These are phyloP conservation scores for Fusarium virguliforme DNA, from an alignment of 2,329 filamentous ascomycete species.

Conservation along the genomic window DNA sequence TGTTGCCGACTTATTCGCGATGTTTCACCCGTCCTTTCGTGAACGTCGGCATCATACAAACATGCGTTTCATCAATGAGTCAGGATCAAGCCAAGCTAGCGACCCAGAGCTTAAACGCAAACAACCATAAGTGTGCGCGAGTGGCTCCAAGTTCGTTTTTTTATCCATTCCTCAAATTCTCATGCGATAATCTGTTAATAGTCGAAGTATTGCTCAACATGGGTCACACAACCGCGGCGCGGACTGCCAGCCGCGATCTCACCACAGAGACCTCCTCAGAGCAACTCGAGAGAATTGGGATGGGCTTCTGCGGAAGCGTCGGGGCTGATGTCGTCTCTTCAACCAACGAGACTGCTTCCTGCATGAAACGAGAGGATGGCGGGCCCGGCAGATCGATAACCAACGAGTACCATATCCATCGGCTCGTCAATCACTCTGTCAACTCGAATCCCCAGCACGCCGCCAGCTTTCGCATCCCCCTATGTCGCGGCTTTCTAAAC, in stretches of 20 bases:
- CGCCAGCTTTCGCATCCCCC: conserved; percentile 16
- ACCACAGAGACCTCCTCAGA: neutral
- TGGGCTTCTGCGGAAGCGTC: conserved; percentile 38
- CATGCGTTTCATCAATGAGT: neutral
- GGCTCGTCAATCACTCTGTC: conserved; percentile 13
- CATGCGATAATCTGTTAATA: neutral
- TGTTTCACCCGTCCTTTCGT: neutral
- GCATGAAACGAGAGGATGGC: conserved; percentile 42
- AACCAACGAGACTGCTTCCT: conserved; percentile 6
- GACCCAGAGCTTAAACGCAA: neutral
- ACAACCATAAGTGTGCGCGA: neutral
- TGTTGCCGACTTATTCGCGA: neutral
- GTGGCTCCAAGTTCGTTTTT: neutral
- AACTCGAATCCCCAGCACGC: neutral
- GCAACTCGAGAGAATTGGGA: conserved; percentile 42
- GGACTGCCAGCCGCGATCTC: conserved; percentile 12
- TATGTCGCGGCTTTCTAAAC: conserved; percentile 16
- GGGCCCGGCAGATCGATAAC: conserved; percentile 29
- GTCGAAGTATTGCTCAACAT: neutral
- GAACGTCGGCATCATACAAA: neutral
- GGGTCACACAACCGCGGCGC: neutral
- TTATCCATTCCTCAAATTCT: neutral
- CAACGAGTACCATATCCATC: conserved; percentile 41
- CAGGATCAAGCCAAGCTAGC: neutral
- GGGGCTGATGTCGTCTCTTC: conserved; percentile 26